Base-by-base conservation (phyloP, 306 rosid genomes). In the Notholithocarpus densiflorus region DNA sequence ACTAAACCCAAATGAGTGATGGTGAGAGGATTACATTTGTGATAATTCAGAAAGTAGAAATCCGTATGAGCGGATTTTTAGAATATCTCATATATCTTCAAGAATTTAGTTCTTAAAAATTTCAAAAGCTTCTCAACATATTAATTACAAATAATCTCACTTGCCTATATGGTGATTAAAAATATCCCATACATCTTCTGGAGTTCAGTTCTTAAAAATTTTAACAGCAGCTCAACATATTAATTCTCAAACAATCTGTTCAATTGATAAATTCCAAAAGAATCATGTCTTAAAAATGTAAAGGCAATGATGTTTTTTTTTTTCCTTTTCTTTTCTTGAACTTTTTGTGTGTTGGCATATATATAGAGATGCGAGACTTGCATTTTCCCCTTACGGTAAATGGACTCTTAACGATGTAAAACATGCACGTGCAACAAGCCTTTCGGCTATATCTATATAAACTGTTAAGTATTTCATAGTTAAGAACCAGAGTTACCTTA, bases 401-500 rank as follows among this genome's bases (percentile, higher is more conserved):
- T 12, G 53, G 53, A 48, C 15, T 48, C 15, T 11, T 13, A 5
- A 0, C 0, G 2, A 62, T 15, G 4, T 12, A 29, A 18, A 29
- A 62, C 12, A 2, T 29, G 69, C 69, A 27, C 3, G 2, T 15
- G 37, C n/a, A n/a, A 62, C n/a, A 62, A 19, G 53, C 26, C 51
- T 32, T 32, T 66, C 1, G 2, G 37, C 19, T 26, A 29, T 6
- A 1, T 15, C 17, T 29, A 64, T 1, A 27, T 37, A 17, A 14
- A 29, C 17, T 15, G 17, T 27, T 5, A n/a, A 29, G 2, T 18
- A 29, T 68, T 70, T 1, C 23, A 34, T 27, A 56, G 21, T 26
- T 9, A 66, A 29, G 60, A 72, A 20, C 37, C 52, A 72, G 76
- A 32, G 69, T 19, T 70, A 92, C 99, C 96, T 90, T 14, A 60